A percentile compares a stretch with the other conserved stretches of the same genome.
Evolutionary conservation across 1,284 basidiomycete species (phyloP).

Genomic region (Cerioporus squamosus): DNA sequence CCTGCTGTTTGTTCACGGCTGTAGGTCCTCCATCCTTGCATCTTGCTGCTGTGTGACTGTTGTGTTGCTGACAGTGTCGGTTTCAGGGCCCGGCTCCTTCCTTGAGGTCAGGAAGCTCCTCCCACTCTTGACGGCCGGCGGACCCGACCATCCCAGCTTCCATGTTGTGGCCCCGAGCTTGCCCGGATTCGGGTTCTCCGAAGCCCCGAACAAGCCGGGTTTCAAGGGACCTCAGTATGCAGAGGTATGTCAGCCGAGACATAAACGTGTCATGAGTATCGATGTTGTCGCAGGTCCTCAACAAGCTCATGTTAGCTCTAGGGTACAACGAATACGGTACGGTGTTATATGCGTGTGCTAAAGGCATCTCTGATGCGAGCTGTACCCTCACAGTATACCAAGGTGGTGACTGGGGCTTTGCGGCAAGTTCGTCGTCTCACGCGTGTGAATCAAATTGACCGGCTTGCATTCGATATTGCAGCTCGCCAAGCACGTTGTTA

Average conservation of each 20-base stretch:
- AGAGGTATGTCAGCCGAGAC: slow-evolving; percentile 9
- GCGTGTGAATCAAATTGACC: too few relatives aligned
- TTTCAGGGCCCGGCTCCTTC: slow-evolving; percentile 48
- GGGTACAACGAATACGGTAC: slow-evolving; percentile 51
- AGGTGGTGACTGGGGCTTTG: slow-evolving; percentile 49
- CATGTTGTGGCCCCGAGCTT: slow-evolving; percentile 50
- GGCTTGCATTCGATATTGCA: slow-evolving; percentile 10
- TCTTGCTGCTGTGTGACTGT: neutral
- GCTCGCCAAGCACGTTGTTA: slow-evolving; percentile 35
- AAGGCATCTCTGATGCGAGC: too few relatives aligned
- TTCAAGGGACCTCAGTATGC: slow-evolving; percentile 30
- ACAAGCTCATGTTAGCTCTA: slow-evolving; percentile 49
- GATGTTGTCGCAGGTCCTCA: slow-evolving; percentile 32
- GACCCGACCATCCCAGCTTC: slow-evolving; percentile 40
- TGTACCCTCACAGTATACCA: slow-evolving; percentile 38
- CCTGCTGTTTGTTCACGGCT: slow-evolving; percentile 57
- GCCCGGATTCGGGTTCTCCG: slow-evolving; percentile 45
- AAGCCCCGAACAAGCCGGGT: slow-evolving; percentile 37
- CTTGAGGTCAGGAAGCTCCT: slow-evolving; percentile 43
- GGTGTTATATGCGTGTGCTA: neutral
- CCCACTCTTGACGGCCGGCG: slow-evolving; percentile 29
- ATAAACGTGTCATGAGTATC: too few relatives aligned
- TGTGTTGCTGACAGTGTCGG: neutral
- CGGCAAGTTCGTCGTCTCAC: slow-evolving; percentile 30
- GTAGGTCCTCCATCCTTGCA: slow-evolving; percentile 33